Evolutionary conservation across 805 yeast genomes (phyloP), one percentile per base, ranked within the genome.

Genomic region (Candida quercuum): DNA sequence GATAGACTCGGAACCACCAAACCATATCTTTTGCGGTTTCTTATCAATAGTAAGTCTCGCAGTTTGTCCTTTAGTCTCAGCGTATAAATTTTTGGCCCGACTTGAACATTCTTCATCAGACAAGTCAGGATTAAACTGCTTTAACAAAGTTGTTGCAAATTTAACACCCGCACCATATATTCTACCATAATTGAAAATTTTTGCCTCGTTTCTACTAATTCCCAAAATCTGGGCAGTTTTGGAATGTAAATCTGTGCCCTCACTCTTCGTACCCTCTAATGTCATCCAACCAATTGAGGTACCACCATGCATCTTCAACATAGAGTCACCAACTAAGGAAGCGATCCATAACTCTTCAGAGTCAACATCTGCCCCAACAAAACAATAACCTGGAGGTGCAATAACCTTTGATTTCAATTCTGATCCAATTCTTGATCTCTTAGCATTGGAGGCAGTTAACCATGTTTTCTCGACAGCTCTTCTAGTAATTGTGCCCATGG

Each of bases 201-300:
- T 93, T 6, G 99, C 99, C 45, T 93, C 95, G 51, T 82, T 79
- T 59, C 99, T 71, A 19, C 85, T 76, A 36, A 94, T 89, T 0
- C 95, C 95, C 56, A 93, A 62, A 47, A 94, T 88, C 10, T 72
- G 71, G 0, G 99, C 96, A 0, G 98, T 93, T 47, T 85, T 88
- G 0, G 97, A 87, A 57, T 93, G 99, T 42, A 94, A 63, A 63
- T 93, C 99, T 0, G 99, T 94, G 5, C 93, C 94, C 38, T 84
- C 91, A 39, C 66, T 69, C 61, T 93, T 93, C 4, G 91, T 79
- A 15, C 99, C 99, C 65, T 93, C 99, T 39, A 93, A 69, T 2
- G 97, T 89, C 99, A 93, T 94, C 99, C 99, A 94, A 0, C 98
- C 97, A 38, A 94, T 73, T 0, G 98, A 95, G 0, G 98, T 87